Evolutionary conservation across 1,139 yeast species (phyloP).

Genomic region (Magnusiomyces sp.): DNA sequence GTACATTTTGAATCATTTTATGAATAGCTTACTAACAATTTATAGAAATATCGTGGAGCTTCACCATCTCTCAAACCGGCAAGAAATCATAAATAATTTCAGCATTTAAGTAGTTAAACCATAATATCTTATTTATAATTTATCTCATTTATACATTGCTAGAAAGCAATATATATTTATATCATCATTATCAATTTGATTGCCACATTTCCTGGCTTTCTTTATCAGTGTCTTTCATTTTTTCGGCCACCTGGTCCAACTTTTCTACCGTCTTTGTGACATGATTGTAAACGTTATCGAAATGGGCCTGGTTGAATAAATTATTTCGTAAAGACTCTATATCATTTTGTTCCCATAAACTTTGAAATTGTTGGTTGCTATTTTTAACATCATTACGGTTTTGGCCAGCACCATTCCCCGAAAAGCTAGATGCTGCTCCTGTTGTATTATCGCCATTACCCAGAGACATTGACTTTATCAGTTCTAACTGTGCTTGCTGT

Average conservation of each 20-base stretch:
- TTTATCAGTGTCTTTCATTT: conserved; percentile 33
- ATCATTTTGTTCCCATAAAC: conserved; percentile 30
- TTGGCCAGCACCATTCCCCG: conserved; percentile 18
- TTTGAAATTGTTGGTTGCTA: conserved; percentile 21
- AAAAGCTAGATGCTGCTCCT: conserved; percentile 13
- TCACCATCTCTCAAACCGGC: too few species aligned
- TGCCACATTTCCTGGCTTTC: conserved; percentile 28
- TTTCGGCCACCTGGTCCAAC: conserved; percentile 37
- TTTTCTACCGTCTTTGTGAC: conserved; percentile 37
- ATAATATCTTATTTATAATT: background rate
- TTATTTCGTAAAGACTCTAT: conserved; percentile 30
- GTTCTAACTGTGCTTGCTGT: conserved; percentile 50
- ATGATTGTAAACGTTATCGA: conserved; percentile 34
- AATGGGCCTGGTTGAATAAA: conserved; percentile 39
- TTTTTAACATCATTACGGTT: conserved; percentile 15
- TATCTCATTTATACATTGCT: background rate
- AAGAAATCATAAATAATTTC: background rate
- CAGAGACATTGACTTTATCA: conserved; percentile 47
- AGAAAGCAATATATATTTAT: background rate
- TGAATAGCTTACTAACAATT: background rate
- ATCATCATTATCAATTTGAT: conserved; percentile 8
- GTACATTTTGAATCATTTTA: background rate
- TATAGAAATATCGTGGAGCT: background rate
- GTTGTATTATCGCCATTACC: conserved; percentile 22
- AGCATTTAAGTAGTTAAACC: background rate